phyloP scores from a whole-genome alignment of 2,329 filamentous ascomycete species.

The Plenodomus tracheiphilus region DNA sequence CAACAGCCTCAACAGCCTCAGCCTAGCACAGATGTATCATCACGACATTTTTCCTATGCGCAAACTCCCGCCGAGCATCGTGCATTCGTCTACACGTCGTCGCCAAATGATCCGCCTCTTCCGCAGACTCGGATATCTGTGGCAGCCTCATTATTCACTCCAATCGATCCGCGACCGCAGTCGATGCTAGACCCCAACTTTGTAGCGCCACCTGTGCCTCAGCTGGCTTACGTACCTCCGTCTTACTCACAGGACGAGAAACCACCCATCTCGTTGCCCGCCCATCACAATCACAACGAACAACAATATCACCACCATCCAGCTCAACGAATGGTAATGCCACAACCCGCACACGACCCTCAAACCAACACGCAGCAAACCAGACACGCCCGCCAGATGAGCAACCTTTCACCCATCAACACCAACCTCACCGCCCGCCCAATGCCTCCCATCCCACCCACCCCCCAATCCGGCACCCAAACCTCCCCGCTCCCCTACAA shows the following conservation, averaged over 20 bases:
- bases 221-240: conserved; percentile 19
- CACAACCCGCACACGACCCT: not conserved
- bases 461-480: conserved; percentile 25
- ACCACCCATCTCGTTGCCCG: conserved; percentile 23
- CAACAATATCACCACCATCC: not conserved
- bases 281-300: not conserved
- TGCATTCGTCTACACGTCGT: conserved; percentile 29
- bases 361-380: conserved; percentile 18
- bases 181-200: conserved; percentile 28
- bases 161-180: conserved; percentile 32
- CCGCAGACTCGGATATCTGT: conserved; percentile 22
- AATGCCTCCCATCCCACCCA: conserved; percentile 33
- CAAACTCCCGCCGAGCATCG: conserved; percentile 42
- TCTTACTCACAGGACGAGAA: conserved; percentile 32
- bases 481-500: conserved; percentile 30
- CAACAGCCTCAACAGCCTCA: conserved; percentile 15
- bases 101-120: conserved; percentile 28
- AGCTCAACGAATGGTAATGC: not conserved
- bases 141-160: conserved; percentile 30
- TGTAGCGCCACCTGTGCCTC: conserved; percentile 27
- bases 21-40: conserved; percentile 18
- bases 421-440: conserved; percentile 25
- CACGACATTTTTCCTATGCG: conserved; percentile 41
- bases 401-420: conserved; percentile 37
- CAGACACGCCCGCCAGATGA: conserved; percentile 37